These are phyloP conservation scores for Trichoderma afroharzianum DNA, from an alignment of 2,329 filamentous ascomycete species.

Conservation along the genomic window DNA sequence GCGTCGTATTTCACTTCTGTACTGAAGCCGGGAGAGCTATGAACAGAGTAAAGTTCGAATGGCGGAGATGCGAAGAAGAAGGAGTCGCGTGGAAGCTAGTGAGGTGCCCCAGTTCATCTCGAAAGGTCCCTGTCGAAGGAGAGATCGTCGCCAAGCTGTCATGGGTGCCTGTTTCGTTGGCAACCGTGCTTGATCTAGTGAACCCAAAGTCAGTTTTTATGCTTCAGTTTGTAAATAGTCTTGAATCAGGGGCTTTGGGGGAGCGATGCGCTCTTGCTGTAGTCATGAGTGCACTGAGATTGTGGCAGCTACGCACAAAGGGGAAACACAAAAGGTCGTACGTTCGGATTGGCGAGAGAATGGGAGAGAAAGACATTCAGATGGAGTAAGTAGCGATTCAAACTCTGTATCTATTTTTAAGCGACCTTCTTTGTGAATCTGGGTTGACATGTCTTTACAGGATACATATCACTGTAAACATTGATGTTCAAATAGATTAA, in stretches of 20 bases:
- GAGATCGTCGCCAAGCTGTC: neutral
- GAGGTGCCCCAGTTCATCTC: neutral
- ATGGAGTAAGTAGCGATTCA: neutral
- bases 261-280: neutral
- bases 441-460: neutral
- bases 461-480: neutral
- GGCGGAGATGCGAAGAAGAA: neutral
- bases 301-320: neutral
- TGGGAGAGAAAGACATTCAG: neutral
- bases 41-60: neutral
- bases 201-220: neutral
- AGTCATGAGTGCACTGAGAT: neutral
- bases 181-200: neutral
- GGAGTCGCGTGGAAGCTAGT: neutral
- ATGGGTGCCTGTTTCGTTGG: neutral
- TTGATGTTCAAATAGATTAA: neutral
- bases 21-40: neutral
- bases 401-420: neutral
- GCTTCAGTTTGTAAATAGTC: neutral
- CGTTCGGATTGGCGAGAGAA: neutral
- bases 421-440: neutral
- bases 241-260: neutral
- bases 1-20: neutral
- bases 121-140: neutral
- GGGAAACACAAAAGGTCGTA: conserved; percentile 1